Conservation (phyloP, 257 asterid species). For the Fraxinus quadrangulata region DNA sequence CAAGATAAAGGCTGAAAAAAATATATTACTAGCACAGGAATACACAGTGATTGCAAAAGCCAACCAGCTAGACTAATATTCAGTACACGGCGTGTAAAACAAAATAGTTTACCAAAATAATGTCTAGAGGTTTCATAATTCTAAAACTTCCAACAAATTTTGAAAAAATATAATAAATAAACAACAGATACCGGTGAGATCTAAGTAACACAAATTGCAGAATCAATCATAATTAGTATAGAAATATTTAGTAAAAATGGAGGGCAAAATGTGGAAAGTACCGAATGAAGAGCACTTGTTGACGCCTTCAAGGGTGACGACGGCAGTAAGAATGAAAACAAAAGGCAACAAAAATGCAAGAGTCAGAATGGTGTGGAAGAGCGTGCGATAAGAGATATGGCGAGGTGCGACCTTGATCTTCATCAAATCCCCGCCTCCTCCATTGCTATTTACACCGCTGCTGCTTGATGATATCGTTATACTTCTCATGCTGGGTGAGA, state of each 20-base stretch:
- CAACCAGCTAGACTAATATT: not conserved
- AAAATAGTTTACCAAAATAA: not conserved
- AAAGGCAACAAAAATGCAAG: constrained; percentile 58
- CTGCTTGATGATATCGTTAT: constrained; percentile 57
- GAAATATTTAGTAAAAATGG: not conserved
- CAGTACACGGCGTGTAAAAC: not conserved
- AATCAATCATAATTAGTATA: not conserved
- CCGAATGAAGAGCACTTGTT: constrained; percentile 62
- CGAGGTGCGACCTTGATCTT: constrained; percentile 59
- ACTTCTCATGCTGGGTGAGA: constrained; percentile 67
- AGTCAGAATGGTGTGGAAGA: constrained; percentile 48
- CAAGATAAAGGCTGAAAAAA: not conserved
- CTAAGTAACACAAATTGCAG: not conserved
- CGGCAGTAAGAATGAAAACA: constrained; percentile 55
- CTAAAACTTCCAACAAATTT: not conserved
- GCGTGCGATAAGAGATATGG: constrained; percentile 49
- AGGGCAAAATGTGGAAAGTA: constrained; percentile 21
- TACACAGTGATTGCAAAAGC: not conserved
- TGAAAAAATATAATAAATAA: not conserved
- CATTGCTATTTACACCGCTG: constrained; percentile 37
- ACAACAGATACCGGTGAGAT: not conserved
- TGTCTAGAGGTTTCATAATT: not conserved
- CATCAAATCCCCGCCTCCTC: constrained; percentile 46
- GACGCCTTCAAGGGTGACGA: constrained; percentile 63
- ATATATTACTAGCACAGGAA: not conserved